phyloP scores from a whole-genome alignment of 2,329 filamentous ascomycete species.

The Mycocentrospora acerina region DNA sequence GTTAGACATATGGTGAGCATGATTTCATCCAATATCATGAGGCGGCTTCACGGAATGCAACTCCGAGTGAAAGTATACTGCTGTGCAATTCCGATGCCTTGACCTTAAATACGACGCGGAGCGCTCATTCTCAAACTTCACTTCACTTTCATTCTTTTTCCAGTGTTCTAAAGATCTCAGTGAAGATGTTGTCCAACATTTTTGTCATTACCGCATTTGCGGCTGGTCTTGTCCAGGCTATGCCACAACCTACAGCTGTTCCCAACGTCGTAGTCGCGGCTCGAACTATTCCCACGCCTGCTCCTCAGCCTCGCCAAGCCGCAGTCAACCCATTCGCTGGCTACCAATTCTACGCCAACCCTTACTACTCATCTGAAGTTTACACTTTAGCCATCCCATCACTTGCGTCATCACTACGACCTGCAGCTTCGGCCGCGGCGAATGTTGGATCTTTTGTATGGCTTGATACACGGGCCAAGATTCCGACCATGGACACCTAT shows the following conservation, averaged over 20 bases:
- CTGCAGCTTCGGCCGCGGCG: constrained; percentile 52
- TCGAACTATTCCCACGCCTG: constrained; percentile 11
- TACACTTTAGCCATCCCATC: constrained; percentile 62
- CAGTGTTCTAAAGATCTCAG: not conserved
- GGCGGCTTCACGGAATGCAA: too few relatives aligned
- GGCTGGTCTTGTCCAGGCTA: constrained; percentile 23
- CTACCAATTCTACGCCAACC: constrained; percentile 54
- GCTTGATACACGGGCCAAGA: constrained; percentile 55
- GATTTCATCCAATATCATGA: too few relatives aligned
- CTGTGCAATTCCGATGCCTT: too few relatives aligned
- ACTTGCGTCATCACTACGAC: constrained; percentile 56
- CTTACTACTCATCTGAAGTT: constrained; percentile 57
- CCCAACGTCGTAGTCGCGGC: constrained; percentile 13
- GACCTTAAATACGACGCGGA: too few relatives aligned
- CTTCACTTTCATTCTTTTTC: too few relatives aligned
- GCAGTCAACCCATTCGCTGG: constrained; percentile 56
- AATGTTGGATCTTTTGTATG: constrained; percentile 56
- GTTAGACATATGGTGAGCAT: too few relatives aligned
- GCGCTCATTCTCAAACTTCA: too few relatives aligned
- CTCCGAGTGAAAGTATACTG: too few relatives aligned
- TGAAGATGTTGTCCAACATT: constrained; percentile 20
- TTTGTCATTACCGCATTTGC: constrained; percentile 18
- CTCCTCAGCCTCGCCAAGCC: constrained; percentile 29
- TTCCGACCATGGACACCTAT: constrained; percentile 51
- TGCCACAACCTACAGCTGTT: constrained; percentile 21